Evolutionary conservation across 2,329 filamentous ascomycete species (phyloP).

Genomic region (Fusarium acutatum): DNA sequence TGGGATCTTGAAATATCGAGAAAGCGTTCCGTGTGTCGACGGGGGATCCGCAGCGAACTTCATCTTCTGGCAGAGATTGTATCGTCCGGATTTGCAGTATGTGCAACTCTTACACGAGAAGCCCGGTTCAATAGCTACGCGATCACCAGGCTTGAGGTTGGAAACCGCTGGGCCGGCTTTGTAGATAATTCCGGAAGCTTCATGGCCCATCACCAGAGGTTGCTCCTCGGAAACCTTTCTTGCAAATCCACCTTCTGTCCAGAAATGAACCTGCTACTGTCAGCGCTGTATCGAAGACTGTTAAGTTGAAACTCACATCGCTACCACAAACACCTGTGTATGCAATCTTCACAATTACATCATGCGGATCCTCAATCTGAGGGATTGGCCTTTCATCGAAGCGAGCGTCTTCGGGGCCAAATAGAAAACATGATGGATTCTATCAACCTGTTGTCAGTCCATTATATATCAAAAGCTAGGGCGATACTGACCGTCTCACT

Average conservation of each 20-base stretch:
- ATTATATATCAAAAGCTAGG: no score
- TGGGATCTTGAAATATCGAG: slow-evolving; percentile 83
- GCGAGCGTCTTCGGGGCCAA: slow-evolving; percentile 28
- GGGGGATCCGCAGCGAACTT: slow-evolving; percentile 93
- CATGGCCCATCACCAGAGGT: slow-evolving; percentile 78
- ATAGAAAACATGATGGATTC: slow-evolving; percentile 37
- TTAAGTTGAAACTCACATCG: slow-evolving; percentile 20
- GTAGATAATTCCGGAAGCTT: slow-evolving; percentile 78
- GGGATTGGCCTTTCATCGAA: slow-evolving; percentile 33
- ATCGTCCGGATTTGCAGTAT: slow-evolving; percentile 80
- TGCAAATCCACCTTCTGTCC: slow-evolving; percentile 81
- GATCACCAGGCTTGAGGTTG: slow-evolving; percentile 74
- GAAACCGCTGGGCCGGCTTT: slow-evolving; percentile 71
- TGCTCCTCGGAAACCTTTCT: slow-evolving; percentile 80
- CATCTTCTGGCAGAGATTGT: slow-evolving; percentile 91
- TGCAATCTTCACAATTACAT: slow-evolving; percentile 35
- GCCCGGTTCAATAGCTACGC: slow-evolving; percentile 91
- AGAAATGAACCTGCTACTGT: slow-evolving; percentile 76
- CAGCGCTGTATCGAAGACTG: neutral
- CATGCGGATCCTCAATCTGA: slow-evolving; percentile 36
- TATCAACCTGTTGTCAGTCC: neutral
- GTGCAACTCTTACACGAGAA: slow-evolving; percentile 82
- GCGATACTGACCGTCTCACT: neutral
- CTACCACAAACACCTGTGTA: slow-evolving; percentile 43
- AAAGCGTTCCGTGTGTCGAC: slow-evolving; percentile 80